Base-by-base conservation (phyloP, 257 asterid genomes). In the Fraxinus pennsylvanica region DNA sequence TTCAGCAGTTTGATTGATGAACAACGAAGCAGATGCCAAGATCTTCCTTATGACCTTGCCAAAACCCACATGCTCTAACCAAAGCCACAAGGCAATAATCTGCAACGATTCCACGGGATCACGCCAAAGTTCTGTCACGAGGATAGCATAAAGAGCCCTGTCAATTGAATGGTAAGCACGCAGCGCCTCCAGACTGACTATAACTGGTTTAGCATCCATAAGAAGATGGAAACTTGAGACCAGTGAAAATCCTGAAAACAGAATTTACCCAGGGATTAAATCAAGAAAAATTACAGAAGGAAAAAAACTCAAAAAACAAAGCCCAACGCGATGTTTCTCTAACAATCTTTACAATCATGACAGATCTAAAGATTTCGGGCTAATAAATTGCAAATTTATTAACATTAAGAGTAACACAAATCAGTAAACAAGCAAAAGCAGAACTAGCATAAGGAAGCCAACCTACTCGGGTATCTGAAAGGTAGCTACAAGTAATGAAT, bases 61-160 rank as follows among this genome's bases (percentile, higher is more conserved):
- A 67, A 69, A 72, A 22, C 89, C 87, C 2, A 33, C 9, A 12
- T 80, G 81, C 79, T 92, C 97, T 19, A 91, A 32, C 91, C 92
- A 91, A 39, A 91, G 61, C 94, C 92, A 90, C 2, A 91, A 72
- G 68, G 89, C 91, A 86, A 92, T 59, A 9, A 86, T 74, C 33
- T 87, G 90, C 10, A 91, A 80, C 63, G 87, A 80, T 36, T 90
- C 96, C 0, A 76, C 1, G 5, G 94, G 93, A 57, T 87, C 73
- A 67, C 92, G 91, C 25, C 79, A 54, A 5, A 92, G 90, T 14
- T 89, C 88, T 27, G 75, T 43, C 10, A 85, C 86, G 6, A 94
- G 96, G 72, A 91, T 19, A 39, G 79, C 68, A 77, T 84, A 94
- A 41, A 94, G 87, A 14, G 73, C 39, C 71, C 93, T 74, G 75